phyloP scores from a whole-genome alignment of 768 basidiomycete species.

The Rhodotorula diobovata region DNA sequence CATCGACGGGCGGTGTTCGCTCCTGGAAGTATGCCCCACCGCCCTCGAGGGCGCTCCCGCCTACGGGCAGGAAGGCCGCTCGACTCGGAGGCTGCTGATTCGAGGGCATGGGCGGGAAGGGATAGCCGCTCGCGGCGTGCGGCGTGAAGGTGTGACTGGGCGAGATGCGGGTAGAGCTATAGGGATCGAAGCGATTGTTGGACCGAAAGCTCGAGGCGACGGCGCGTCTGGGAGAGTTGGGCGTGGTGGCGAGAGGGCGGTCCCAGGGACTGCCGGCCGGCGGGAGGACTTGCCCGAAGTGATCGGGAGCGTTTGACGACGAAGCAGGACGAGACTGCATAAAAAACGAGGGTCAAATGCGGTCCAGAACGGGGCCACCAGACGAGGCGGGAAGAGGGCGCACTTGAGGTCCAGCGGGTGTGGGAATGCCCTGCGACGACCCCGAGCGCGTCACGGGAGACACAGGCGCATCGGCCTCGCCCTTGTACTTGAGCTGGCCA shows the following conservation, averaged over 20 bases:
- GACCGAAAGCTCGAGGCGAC: slow-evolving; percentile 9
- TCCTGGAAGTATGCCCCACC: background rate
- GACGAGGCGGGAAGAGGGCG: background rate
- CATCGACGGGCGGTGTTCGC: background rate
- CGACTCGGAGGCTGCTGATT: slow-evolving; percentile 5
- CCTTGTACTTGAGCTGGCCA: slow-evolving; percentile 68
- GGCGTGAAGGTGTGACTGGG: background rate
- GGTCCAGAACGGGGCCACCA: rapidly evolving
- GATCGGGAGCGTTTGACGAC: background rate
- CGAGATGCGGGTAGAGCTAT: slow-evolving; percentile 18
- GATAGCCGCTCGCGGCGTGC: background rate
- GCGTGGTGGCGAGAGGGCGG: background rate
- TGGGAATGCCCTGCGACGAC: slow-evolving; percentile 23
- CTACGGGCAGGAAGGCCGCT: slow-evolving; percentile 2
- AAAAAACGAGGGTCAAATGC: background rate
- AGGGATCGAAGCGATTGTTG: slow-evolving; percentile 34
- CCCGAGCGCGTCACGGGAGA: slow-evolving; percentile 18
- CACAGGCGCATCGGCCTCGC: slow-evolving; percentile 33
- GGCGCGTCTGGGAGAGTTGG: slow-evolving; percentile 19
- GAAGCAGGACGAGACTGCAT: background rate
- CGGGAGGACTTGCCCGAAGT: slow-evolving; percentile 9
- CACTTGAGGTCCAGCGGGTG: slow-evolving; percentile 11
- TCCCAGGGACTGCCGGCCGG: background rate
- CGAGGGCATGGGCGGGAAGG: slow-evolving; percentile 8
- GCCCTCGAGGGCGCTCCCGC: background rate